These are phyloP conservation scores for Phoma sp. DNA, from an alignment of 2,329 filamentous ascomycete species.

Conservation along the genomic window DNA sequence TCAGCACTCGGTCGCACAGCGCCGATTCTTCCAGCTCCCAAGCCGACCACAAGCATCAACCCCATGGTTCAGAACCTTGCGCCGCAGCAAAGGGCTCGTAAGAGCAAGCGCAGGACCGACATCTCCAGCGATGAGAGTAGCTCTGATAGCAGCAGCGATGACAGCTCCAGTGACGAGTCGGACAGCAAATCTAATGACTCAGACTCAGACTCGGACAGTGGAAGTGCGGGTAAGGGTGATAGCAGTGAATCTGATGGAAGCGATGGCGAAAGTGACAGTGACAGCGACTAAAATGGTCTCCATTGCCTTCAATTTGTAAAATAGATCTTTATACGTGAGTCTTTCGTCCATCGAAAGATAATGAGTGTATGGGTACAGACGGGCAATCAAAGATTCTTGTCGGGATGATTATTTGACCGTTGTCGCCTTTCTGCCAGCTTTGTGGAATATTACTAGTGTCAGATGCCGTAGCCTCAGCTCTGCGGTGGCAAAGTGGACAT, in stretches of 20 bases:
- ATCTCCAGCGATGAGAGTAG: conserved; percentile 45
- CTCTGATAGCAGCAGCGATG: conserved; percentile 39
- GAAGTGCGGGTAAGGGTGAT: conserved; percentile 3
- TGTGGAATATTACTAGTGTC: not conserved
- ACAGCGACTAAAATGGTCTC: not conserved
- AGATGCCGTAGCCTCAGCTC: not conserved
- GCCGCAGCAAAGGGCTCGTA: conserved; percentile 26
- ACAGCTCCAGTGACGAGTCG: conserved; percentile 31
- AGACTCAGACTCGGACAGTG: conserved; percentile 14
- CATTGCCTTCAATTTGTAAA: too few species aligned
- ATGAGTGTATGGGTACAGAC: too few species aligned
- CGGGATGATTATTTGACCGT: too few species aligned
- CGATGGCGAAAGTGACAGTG: conserved; percentile 27
- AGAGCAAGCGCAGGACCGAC: conserved; percentile 39
- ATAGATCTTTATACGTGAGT: too few species aligned
- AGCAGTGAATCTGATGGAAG: conserved; percentile 8
- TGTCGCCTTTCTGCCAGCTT: too few species aligned
- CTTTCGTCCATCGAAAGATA: not conserved
- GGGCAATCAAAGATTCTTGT: too few species aligned
- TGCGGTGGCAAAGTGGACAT: conserved; percentile 19
- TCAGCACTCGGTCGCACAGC: conserved; percentile 36
- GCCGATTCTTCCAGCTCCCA: conserved; percentile 28
- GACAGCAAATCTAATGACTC: conserved; percentile 28
- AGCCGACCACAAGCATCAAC: conserved; percentile 23
- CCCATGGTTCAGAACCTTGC: conserved; percentile 24